A percentile compares a stretch with the other conserved stretches of the same genome.
Evolutionary conservation across 306 rosid species (phyloP).

Genomic region (Ceratonia siliqua): DNA sequence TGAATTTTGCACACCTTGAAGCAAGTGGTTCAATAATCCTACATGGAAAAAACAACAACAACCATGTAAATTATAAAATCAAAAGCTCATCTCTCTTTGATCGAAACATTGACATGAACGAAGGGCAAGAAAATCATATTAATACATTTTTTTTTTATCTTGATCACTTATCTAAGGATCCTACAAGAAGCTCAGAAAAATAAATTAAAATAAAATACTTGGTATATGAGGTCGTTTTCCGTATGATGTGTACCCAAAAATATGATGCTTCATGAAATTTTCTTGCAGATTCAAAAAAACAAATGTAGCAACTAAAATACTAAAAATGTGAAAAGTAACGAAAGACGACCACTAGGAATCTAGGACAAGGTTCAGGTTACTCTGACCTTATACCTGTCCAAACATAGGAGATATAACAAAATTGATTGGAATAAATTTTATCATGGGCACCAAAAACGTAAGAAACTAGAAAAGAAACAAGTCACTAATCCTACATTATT

Average conservation of each 20-base stretch:
- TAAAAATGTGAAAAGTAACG: neutral
- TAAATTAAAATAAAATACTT: neutral
- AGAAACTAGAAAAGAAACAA: neutral
- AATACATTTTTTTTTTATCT: neutral
- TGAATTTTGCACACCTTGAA: slow-evolving; percentile 94
- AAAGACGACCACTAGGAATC: neutral
- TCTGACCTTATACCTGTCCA: neutral
- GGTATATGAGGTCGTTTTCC: neutral
- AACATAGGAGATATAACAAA: neutral
- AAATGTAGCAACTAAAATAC: neutral
- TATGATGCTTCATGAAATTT: neutral
- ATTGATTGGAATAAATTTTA: slow-evolving; percentile 15
- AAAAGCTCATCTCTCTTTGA: slow-evolving; percentile 10
- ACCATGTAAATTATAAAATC: slow-evolving; percentile 11
- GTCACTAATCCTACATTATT: neutral
- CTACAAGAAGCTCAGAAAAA: slow-evolving; percentile 4
- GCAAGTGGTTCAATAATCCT: slow-evolving; percentile 99
- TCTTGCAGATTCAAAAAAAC: neutral
- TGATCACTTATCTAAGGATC: neutral
- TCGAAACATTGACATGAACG: neutral
- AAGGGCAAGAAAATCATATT: neutral
- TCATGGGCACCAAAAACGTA: neutral
- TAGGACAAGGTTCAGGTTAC: neutral
- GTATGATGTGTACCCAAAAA: neutral
- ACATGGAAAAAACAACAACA: slow-evolving; percentile 34